Conservation (phyloP, 257 asterid genomes). For the Ajuga chamaepitys region DNA sequence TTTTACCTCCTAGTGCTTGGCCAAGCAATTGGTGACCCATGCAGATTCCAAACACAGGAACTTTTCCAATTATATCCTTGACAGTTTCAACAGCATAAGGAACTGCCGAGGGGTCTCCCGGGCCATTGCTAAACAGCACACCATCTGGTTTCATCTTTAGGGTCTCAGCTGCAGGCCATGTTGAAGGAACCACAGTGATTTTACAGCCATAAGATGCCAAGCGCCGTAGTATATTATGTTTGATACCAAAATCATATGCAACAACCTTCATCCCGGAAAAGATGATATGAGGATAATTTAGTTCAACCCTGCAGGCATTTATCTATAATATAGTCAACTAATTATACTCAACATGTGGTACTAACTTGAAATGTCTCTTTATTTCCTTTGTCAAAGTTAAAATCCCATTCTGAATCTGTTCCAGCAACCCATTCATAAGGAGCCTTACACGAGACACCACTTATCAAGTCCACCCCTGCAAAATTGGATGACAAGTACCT, state of each 20-base stretch:
- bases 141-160: conserved; percentile 92
- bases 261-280: conserved; percentile 51
- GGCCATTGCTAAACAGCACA: conserved; percentile 90
- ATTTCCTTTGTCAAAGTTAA: conserved; percentile 40
- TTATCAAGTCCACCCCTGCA: conserved; percentile 89
- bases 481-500: conserved; percentile 4
- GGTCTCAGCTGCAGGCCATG: conserved; percentile 87
- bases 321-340: neutral
- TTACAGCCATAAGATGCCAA: conserved; percentile 89
- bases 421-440: conserved; percentile 78
- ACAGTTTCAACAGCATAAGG: conserved; percentile 92
- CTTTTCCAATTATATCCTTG: conserved; percentile 69
- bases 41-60: conserved; percentile 90
- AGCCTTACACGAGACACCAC: conserved; percentile 72
- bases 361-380: conserved; percentile 49
- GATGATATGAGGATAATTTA: neutral
- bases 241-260: conserved; percentile 97
- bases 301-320: conserved; percentile 4
- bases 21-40: conserved; percentile 99
- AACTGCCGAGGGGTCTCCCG: conserved; percentile 98
- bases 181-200: conserved; percentile 88
- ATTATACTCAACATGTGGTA: conserved; percentile 2
- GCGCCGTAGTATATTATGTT: conserved; percentile 85
- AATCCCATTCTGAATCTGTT: conserved; percentile 73
- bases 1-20: conserved; percentile 95